phyloP scores from a whole-genome alignment of 2,329 filamentous ascomycete species.

The Nemania sp. region DNA sequence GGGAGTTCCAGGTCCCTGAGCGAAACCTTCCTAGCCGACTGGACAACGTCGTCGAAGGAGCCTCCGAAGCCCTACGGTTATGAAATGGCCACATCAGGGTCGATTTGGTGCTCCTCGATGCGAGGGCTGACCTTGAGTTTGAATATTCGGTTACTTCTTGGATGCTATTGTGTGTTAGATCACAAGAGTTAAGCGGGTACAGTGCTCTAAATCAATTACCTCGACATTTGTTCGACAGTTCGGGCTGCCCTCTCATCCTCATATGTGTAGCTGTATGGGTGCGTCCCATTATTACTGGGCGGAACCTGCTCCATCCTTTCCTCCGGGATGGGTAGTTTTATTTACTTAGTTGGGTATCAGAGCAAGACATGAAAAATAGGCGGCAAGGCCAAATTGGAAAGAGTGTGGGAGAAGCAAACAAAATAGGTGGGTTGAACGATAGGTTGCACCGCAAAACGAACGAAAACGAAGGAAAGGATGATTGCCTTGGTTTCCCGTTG shows the following conservation, averaged over 20 bases:
- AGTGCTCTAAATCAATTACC: slow-evolving; percentile 26
- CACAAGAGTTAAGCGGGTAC: slow-evolving; percentile 21
- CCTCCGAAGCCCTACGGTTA: slow-evolving; percentile 34
- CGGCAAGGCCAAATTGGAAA: slow-evolving; percentile 15
- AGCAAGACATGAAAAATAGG: slow-evolving; percentile 28
- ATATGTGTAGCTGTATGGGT: slow-evolving; percentile 33
- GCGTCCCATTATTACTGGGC: slow-evolving; percentile 31
- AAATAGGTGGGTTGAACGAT: slow-evolving; percentile 9
- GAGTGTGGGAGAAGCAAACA: slow-evolving; percentile 26
- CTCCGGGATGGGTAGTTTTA: slow-evolving; percentile 13
- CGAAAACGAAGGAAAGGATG: slow-evolving; percentile 19
- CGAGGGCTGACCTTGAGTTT: slow-evolving; percentile 32
- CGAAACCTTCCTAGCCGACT: slow-evolving; percentile 33
- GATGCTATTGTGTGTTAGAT: slow-evolving; percentile 32
- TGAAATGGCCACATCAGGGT: slow-evolving; percentile 40
- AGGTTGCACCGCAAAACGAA: slow-evolving; percentile 23
- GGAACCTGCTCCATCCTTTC: slow-evolving; percentile 35
- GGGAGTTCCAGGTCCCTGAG: slow-evolving; percentile 32
- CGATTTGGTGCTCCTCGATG: slow-evolving; percentile 33
- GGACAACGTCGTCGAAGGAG: slow-evolving; percentile 34
- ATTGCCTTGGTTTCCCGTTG: neutral
- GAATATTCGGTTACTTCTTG: slow-evolving; percentile 35
- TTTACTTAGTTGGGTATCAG: slow-evolving; percentile 25
- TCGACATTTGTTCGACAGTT: slow-evolving; percentile 36
- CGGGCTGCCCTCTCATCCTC: slow-evolving; percentile 31